Percentiles rank a stretch among this genome's conserved stretches.
These are phyloP conservation scores for Raphanus hybrid DNA, from an alignment of 441 rosid genomes.

Conservation along the genomic window DNA sequence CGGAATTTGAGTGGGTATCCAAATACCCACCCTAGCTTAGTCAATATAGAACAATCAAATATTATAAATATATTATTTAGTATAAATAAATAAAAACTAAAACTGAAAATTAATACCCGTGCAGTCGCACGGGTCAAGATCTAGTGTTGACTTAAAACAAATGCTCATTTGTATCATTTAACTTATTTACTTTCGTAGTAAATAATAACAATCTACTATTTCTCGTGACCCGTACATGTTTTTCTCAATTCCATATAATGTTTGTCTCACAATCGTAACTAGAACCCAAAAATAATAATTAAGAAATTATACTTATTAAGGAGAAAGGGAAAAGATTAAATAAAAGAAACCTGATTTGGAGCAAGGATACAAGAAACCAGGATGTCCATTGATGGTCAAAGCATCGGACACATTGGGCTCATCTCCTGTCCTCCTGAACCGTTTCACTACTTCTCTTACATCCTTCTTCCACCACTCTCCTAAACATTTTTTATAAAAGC, in stretches of 20 bases:
- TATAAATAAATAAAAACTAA: too few species aligned
- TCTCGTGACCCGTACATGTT: not conserved
- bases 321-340: not conserved
- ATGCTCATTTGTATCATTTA: too few species aligned
- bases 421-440: slow-evolving; percentile 37
- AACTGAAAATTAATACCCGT: too few species aligned
- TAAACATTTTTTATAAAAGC: not conserved
- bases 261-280: not conserved
- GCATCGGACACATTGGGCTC: slow-evolving; percentile 51
- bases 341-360: slow-evolving; percentile 45
- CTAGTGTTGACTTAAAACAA: too few species aligned
- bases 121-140: too few species aligned
- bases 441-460: slow-evolving; percentile 39
- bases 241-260: not conserved
- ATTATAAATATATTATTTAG: too few species aligned
- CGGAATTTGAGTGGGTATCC: too few species aligned
- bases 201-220: too few species aligned
- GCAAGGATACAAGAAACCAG: slow-evolving; percentile 58
- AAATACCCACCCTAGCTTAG: too few species aligned
- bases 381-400: slow-evolving; percentile 59
- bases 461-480: slow-evolving; percentile 66
- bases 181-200: too few species aligned
- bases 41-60: too few species aligned
- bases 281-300: not conserved
- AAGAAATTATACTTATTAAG: not conserved